phyloP scores from a whole-genome alignment of 2,329 filamentous ascomycete species.

The Diaporthe amygdali region DNA sequence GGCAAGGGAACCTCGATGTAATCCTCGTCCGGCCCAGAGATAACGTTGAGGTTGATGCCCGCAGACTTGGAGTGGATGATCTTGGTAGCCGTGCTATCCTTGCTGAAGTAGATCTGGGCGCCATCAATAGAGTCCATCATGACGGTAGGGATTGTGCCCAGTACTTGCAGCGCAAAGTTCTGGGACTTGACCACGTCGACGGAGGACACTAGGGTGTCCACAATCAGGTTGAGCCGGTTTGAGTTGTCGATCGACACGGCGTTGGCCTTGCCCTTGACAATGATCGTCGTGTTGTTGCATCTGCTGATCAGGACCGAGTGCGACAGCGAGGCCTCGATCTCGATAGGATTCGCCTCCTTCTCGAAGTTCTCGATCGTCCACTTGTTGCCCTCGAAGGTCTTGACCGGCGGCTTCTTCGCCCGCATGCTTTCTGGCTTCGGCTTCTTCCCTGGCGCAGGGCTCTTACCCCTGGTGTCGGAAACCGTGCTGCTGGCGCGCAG shows the following conservation, averaged over 20 bases:
- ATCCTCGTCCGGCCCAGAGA: slow-evolving; percentile 74
- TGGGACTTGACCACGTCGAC: slow-evolving; percentile 95
- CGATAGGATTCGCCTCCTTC: slow-evolving; percentile 71
- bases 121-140: slow-evolving; percentile 93
- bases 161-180: slow-evolving; percentile 92
- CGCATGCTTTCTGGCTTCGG: slow-evolving; percentile 87
- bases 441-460: slow-evolving; percentile 85
- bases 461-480: slow-evolving; percentile 73
- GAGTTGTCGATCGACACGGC: slow-evolving; percentile 97
- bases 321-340: slow-evolving; percentile 80
- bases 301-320: slow-evolving; percentile 92
- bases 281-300: slow-evolving; percentile 89
- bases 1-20: slow-evolving; percentile 88
- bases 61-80: slow-evolving; percentile 89
- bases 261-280: slow-evolving; percentile 92
- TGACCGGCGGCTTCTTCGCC: slow-evolving; percentile 79
- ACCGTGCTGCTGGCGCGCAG: slow-evolving; percentile 77
- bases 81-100: slow-evolving; percentile 78
- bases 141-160: slow-evolving; percentile 84
- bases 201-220: slow-evolving; percentile 88
- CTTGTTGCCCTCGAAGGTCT: slow-evolving; percentile 86
- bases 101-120: slow-evolving; percentile 84
- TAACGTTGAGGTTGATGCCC: slow-evolving; percentile 85
- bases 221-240: slow-evolving; percentile 79
- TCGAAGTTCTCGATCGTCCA: slow-evolving; percentile 98